These are phyloP conservation scores for Pleurotus tuber-regium DNA, from an alignment of 768 basidiomycete genomes.

Conservation along the genomic window DNA sequence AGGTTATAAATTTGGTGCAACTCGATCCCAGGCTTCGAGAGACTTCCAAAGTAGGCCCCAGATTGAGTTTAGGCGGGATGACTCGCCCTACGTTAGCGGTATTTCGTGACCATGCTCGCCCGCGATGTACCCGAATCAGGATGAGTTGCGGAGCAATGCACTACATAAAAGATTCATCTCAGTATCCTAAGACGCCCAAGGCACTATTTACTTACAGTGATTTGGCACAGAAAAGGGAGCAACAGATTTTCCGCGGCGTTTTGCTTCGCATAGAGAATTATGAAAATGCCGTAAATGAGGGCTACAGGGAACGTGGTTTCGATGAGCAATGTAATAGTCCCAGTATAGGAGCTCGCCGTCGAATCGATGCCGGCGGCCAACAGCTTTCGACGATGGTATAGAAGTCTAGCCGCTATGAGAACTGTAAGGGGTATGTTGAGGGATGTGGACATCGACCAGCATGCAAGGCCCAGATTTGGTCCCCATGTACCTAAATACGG, in stretches of 20 bases:
- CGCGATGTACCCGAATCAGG: not conserved
- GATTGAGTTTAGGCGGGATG: too few relatives aligned
- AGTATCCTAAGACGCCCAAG: not conserved
- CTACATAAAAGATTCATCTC: not conserved
- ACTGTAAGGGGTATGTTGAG: not conserved
- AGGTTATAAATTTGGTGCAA: too few relatives aligned
- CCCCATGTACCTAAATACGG: not conserved
- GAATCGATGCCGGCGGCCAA: not conserved
- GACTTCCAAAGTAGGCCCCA: too few relatives aligned
- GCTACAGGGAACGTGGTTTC: not conserved
- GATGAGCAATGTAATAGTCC: not conserved
- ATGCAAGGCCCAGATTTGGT: not conserved
- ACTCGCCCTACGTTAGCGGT: too few relatives aligned
- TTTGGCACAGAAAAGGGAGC: not conserved
- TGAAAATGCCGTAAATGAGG: not conserved
- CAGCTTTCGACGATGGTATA: not conserved
- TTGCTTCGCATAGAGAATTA: not conserved
- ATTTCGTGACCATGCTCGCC: not conserved
- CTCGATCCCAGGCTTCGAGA: too few relatives aligned
- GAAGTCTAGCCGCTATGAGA: not conserved
- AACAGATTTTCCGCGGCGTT: not conserved
- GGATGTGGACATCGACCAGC: not conserved
- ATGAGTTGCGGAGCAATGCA: not conserved
- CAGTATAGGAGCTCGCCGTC: not conserved
- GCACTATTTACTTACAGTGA: not conserved